These are phyloP conservation scores for Lolium rigidum DNA, from an alignment of 176 grass and related monocot species.

Conservation along the genomic window DNA sequence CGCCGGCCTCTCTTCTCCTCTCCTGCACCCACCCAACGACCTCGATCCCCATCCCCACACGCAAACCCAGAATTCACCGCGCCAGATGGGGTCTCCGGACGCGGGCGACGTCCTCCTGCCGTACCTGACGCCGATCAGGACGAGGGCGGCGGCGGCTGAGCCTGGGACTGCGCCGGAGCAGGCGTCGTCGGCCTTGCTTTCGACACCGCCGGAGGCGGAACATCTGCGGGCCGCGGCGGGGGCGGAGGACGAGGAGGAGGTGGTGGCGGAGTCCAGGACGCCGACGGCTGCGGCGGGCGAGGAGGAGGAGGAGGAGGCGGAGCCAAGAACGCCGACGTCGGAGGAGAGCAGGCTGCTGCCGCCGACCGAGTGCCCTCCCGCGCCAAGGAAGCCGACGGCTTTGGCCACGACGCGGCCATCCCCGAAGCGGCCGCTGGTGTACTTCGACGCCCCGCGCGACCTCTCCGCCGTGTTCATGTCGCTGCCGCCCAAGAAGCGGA, in stretches of 20 bases:
- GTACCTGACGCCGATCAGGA: conserved; percentile 48
- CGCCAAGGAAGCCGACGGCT: conserved; percentile 48
- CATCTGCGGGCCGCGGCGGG: not conserved
- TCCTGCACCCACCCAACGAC: conserved; percentile 3
- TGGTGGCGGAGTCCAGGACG: conserved; percentile 1
- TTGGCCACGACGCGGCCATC: conserved; percentile 12
- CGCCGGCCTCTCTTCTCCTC: not conserved
- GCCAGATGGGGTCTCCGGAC: conserved; percentile 42
- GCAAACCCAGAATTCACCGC: conserved; percentile 10
- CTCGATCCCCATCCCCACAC: not conserved
- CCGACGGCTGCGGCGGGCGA: not conserved
- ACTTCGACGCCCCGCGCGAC: conserved; percentile 59
- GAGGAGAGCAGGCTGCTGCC: conserved; percentile 57
- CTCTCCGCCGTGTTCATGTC: conserved; percentile 57
- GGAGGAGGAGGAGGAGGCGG: not conserved
- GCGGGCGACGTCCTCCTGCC: conserved; percentile 28
- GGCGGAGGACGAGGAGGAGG: not conserved
- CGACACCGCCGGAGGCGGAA: conserved; percentile 18
- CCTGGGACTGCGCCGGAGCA: not conserved
- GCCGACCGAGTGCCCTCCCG: conserved; percentile 53
- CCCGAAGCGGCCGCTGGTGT: conserved; percentile 20
- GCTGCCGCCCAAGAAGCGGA: conserved; percentile 78
- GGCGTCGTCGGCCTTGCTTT: not conserved
- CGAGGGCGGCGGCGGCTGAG: not conserved
- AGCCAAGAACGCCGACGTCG: conserved; percentile 65